Conservation (phyloP, 2,329 filamentous ascomycete genomes). For the Beauveria australis region DNA sequence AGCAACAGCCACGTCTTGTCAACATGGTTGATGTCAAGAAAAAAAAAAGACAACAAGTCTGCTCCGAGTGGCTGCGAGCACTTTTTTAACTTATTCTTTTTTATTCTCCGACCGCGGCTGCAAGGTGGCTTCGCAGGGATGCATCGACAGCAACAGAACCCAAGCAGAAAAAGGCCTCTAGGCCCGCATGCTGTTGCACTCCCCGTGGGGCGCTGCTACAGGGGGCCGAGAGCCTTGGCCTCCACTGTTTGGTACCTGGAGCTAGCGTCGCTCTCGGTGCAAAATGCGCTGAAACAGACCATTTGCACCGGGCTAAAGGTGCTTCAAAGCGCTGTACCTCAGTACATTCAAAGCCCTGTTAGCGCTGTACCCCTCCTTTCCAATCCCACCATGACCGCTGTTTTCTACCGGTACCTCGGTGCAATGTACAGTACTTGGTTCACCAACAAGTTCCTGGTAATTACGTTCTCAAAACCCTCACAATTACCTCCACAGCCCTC, state of each 20-base stretch:
- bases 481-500: conserved; percentile 12
- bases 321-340: background rate
- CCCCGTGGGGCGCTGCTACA: background rate
- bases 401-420: too few relatives aligned
- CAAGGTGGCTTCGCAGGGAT: background rate
- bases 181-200: background rate
- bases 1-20: background rate
- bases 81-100: background rate
- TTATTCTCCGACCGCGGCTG: background rate
- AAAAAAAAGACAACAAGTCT: background rate
- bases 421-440: too few relatives aligned
- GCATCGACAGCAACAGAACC: background rate
- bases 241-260: background rate
- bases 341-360: background rate
- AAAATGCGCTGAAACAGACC: background rate
- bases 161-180: background rate
- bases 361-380: too few relatives aligned
- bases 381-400: too few relatives aligned
- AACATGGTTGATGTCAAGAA: too few relatives aligned
- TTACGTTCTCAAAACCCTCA: background rate
- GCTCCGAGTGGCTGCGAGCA: background rate
- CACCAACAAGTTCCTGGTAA: too few relatives aligned
- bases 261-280: background rate
- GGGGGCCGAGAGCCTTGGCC: background rate
- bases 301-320: background rate